A percentile compares a stretch with the other conserved stretches of the same genome.
phyloP scores from a whole-genome alignment of 164 flowering plant genomes.

The Chimonanthus salicifolius region DNA sequence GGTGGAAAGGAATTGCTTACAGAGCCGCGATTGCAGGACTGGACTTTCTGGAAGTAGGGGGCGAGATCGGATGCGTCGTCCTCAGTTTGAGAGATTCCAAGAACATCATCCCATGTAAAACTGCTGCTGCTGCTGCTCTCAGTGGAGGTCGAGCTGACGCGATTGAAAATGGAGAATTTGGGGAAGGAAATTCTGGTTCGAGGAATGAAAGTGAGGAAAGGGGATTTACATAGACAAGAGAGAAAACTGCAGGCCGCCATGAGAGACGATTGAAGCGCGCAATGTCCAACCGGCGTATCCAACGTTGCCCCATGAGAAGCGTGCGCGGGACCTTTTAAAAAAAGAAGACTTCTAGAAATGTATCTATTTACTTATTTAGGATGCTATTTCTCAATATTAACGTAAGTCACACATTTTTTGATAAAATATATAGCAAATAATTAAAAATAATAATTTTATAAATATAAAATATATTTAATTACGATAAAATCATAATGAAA shows the following conservation, averaged over 20 bases:
- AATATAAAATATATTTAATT: too few species aligned
- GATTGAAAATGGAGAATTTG: background rate
- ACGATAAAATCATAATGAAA: too few species aligned
- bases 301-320: too few species aligned
- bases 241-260: slow-evolving; percentile 6
- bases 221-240: background rate
- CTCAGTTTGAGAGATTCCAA: background rate
- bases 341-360: too few species aligned
- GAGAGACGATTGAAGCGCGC: background rate
- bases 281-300: too few species aligned
- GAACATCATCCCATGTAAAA: slow-evolving; percentile 15
- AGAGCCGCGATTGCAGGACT: slow-evolving; percentile 15
- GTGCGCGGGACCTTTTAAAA: too few species aligned
- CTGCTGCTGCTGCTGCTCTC: background rate
- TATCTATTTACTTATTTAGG: too few species aligned
- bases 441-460: too few species aligned
- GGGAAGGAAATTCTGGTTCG: background rate
- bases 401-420: too few species aligned
- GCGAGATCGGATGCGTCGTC: slow-evolving; percentile 1
- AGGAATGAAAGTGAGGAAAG: background rate
- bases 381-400: too few species aligned
- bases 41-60: slow-evolving; percentile 8
- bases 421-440: too few species aligned
- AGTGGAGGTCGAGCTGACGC: background rate
- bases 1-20: background rate